Percentiles rank a stretch among this genome's conserved stretches.
Evolutionary conservation across 2,329 filamentous ascomycete species (phyloP).

Genomic region (Phaeoacremonium minimum): DNA sequence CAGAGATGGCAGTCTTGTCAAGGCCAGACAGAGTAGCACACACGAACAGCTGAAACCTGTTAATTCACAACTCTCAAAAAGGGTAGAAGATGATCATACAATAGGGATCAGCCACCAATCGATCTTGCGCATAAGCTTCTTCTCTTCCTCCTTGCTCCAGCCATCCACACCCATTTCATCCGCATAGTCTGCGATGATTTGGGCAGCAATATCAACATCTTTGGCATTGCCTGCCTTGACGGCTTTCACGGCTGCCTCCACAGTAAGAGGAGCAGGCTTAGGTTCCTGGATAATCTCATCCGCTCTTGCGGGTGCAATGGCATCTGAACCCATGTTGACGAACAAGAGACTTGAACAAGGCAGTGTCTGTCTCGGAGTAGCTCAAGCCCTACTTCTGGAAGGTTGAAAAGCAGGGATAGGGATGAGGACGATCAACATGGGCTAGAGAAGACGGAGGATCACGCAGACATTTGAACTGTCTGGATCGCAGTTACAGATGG

Average conservation of each 20-base stretch:
- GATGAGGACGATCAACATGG: too few species aligned
- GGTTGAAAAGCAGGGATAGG: too few species aligned
- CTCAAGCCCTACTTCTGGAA: too few species aligned
- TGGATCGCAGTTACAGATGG: too few species aligned
- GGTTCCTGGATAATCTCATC: slow-evolving; percentile 27
- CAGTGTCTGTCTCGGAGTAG: too few species aligned
- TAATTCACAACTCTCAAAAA: not conserved
- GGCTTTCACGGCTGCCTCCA: slow-evolving; percentile 15
- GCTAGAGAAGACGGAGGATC: too few species aligned
- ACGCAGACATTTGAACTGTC: too few species aligned
- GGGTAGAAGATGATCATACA: slow-evolving; percentile 20
- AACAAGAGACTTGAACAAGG: not conserved
- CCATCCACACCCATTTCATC: slow-evolving; percentile 9
- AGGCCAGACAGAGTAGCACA: slow-evolving; percentile 13
- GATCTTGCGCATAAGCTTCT: slow-evolving; percentile 25
- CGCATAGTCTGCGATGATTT: slow-evolving; percentile 17
- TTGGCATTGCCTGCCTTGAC: slow-evolving; percentile 17
- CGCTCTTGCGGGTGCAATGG: not conserved
- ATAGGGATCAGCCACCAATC: slow-evolving; percentile 49
- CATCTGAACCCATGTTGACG: not conserved
- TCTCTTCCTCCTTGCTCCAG: slow-evolving; percentile 12
- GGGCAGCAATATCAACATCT: slow-evolving; percentile 18
- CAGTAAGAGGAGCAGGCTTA: slow-evolving; percentile 12
- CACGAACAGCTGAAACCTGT: slow-evolving; percentile 7
- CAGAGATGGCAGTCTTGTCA: slow-evolving; percentile 17